phyloP scores from a whole-genome alignment of 2,329 filamentous ascomycete species.

The Fusarium anthophilum region DNA sequence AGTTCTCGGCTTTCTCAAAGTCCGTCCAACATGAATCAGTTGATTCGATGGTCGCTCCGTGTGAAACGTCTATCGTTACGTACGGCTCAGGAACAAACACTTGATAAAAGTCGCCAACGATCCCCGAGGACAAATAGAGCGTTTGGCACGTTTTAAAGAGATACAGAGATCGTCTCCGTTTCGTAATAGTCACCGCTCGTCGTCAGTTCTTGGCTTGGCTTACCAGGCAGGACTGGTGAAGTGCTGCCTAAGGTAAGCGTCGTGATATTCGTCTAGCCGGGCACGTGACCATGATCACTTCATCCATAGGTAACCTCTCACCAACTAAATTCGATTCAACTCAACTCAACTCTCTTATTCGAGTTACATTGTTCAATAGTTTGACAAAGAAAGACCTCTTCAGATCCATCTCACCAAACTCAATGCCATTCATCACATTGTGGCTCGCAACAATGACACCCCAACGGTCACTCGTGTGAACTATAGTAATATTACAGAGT shows the following conservation, averaged over 20 bases:
- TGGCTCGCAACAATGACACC: background rate
- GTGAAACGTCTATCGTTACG: slow-evolving; percentile 31
- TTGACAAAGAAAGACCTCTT: background rate
- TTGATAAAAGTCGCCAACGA: background rate
- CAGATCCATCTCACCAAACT: background rate
- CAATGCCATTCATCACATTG: background rate
- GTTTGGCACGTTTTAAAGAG: slow-evolving; percentile 10
- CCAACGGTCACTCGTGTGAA: background rate
- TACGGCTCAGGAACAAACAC: slow-evolving; percentile 8
- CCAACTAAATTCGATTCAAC: background rate
- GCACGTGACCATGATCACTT: slow-evolving; percentile 29
- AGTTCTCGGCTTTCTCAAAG: slow-evolving; percentile 28
- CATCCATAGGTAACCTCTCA: background rate
- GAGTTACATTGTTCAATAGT: background rate
- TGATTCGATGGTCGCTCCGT: background rate
- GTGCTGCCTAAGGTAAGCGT: slow-evolving; percentile 44
- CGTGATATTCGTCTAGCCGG: slow-evolving; percentile 23
- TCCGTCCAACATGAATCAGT: slow-evolving; percentile 6
- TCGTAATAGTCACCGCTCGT: slow-evolving; percentile 18
- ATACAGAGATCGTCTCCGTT: slow-evolving; percentile 7
- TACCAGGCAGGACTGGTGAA: slow-evolving; percentile 32
- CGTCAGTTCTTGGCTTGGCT: slow-evolving; percentile 35
- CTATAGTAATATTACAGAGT: background rate
- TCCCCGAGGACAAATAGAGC: background rate
- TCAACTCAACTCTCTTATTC: background rate